These are phyloP conservation scores for Pisolithus sp. DNA, from an alignment of 768 basidiomycete species.

Conservation along the genomic window DNA sequence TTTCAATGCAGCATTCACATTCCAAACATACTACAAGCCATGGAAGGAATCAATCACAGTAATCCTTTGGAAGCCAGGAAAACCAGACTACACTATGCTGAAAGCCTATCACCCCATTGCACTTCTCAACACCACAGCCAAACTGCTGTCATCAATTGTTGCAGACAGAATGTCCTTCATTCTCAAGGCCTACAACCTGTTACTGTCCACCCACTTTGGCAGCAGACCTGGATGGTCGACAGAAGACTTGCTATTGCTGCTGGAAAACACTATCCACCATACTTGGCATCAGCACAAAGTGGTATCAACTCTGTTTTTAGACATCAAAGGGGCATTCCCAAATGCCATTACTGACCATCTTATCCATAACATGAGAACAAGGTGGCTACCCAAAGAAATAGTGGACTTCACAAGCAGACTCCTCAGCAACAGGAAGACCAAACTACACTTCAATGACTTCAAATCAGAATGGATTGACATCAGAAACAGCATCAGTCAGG, in stretches of 20 bases:
- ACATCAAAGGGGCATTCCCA: constrained; percentile 40
- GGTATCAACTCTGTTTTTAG: constrained; percentile 32
- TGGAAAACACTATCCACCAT: constrained; percentile 30
- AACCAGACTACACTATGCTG: constrained; percentile 25
- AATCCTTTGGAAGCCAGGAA: constrained; percentile 22
- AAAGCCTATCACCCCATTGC: constrained; percentile 35
- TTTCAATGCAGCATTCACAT: no score
- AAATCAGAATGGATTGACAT: not conserved
- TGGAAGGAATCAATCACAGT: no score
- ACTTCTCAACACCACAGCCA: constrained; percentile 21
- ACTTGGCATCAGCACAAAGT: constrained; percentile 33
- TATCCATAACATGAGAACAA: constrained; percentile 22
- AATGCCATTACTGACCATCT: constrained; percentile 29
- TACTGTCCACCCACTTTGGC: constrained; percentile 34
- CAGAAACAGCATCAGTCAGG: not conserved
- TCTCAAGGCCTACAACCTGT: constrained; percentile 3
- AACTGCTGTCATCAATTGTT: no score
- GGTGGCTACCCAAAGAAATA: not conserved
- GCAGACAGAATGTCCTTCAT: no score
- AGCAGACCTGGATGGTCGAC: constrained; percentile 34
- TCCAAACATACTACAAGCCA: no score
- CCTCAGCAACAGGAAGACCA: not conserved
- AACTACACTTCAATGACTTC: not conserved
- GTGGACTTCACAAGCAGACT: not conserved
- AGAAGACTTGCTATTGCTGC: constrained; percentile 28